These are phyloP conservation scores for Ogataea nonfermentans DNA, from an alignment of 805 yeast species.

Conservation along the genomic window DNA sequence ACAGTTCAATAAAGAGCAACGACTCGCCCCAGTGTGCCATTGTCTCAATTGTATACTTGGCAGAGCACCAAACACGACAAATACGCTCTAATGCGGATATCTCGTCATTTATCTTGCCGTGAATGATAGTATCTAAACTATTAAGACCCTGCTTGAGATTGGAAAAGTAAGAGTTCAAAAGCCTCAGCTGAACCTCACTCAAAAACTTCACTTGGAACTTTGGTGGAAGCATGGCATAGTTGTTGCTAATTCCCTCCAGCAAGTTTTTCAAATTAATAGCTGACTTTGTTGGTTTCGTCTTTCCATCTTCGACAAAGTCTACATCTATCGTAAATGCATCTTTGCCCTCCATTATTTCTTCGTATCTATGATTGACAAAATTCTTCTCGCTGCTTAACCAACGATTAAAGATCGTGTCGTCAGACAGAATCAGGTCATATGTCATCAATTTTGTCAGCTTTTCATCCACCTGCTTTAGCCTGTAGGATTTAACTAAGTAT, in stretches of 20 bases:
- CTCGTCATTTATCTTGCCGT: conserved; percentile 19
- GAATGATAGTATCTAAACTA: conserved; percentile 41
- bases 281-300: conserved; percentile 61
- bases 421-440: conserved; percentile 28
- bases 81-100: conserved; percentile 36
- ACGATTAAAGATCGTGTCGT: conserved; percentile 33
- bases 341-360: conserved; percentile 46
- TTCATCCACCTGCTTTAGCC: conserved; percentile 34
- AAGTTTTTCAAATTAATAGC: conserved; percentile 57
- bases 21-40: conserved; percentile 45
- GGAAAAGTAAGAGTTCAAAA: conserved; percentile 52
- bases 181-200: conserved; percentile 53
- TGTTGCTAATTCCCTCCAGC: conserved; percentile 53
- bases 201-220: conserved; percentile 56
- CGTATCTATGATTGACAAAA: conserved; percentile 50
- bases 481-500: conserved; percentile 41
- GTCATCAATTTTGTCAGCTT: conserved; percentile 30
- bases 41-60: conserved; percentile 35
- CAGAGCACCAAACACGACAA: conserved; percentile 40
- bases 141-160: conserved; percentile 41
- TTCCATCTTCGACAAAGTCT: conserved; percentile 45
- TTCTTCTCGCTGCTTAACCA: conserved; percentile 57
- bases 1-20: conserved; percentile 40
- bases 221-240: conserved; percentile 50
- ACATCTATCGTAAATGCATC: conserved; percentile 58